Evolutionary conservation across 306 rosid genomes (phyloP), one percentile per base, ranked within the genome.

Genomic region (Notholithocarpus densiflorus): DNA sequence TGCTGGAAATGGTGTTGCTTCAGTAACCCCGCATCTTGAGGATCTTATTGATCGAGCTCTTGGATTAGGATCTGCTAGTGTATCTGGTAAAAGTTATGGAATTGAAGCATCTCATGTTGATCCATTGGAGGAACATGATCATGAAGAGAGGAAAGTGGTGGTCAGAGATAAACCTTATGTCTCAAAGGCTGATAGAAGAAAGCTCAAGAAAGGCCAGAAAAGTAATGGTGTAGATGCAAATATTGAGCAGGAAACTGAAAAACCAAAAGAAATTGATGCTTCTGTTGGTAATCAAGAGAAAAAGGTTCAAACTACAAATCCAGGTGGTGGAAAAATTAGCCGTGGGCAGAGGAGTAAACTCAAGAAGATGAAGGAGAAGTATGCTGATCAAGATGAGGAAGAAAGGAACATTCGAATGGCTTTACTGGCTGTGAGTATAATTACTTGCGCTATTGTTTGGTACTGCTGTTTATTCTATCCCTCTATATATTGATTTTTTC

Each of bases 331-430:
- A 83, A 95, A 93, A 83, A 45, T 69, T 59, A 83, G 93, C 83
- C 99, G 98, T 73, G 99, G 99, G 64, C 96, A 95, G 81, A 90
- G 21, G 92, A 88, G 91, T 24, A 95, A 93, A 79, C 91, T 95
- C 74, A 93, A 90, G 89, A 95, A 95, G 86, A 90, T 95, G 83
- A 95, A 91, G 84, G 99, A 88, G 87, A 95, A 95, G 87, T 95
- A 95, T 74, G 99, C 96, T 15, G 92, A 91, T 79, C 99, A 95
- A 80, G 99, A 95, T 64, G 99, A 95, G 88, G 98, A 93, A 86
- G 99, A 95, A 87, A 91, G 99, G 85, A 84, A 84, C 83, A 91
- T 95, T 59, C 92, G 98, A 43, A 93, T 95, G 99, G 89, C 99
- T 68, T 91, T 95, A 84, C 85, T 95, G 85, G 99, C 99, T 77